These are phyloP conservation scores for Polygonum maritimum DNA, from an alignment of 148 eudicot genomes.

Conservation along the genomic window DNA sequence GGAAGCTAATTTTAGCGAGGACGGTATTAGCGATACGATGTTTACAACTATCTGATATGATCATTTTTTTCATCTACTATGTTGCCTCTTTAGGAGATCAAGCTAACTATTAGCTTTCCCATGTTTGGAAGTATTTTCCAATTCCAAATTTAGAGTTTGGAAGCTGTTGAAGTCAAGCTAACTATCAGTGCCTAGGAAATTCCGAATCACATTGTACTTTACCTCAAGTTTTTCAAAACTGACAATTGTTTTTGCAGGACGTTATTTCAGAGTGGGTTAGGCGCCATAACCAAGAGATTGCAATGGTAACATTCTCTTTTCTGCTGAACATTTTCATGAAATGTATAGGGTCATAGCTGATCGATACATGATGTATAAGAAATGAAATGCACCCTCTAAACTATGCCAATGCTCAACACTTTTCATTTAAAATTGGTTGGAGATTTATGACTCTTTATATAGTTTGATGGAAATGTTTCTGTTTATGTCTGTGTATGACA, in stretches of 20 bases:
- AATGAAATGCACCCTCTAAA: background rate
- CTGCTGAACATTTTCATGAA: background rate
- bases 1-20: too few relatives aligned
- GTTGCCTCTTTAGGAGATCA: too few relatives aligned
- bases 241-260: conserved; percentile 23
- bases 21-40: conserved; percentile 5
- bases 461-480: background rate
- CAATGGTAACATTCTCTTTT: background rate
- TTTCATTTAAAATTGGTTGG: background rate
- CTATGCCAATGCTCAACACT: background rate
- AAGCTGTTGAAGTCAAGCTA: background rate
- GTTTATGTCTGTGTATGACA: background rate
- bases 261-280: too few relatives aligned
- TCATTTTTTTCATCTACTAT: background rate
- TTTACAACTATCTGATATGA: background rate
- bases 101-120: too few relatives aligned
- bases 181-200: background rate
- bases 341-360: too few relatives aligned
- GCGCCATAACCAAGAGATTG: too few relatives aligned
- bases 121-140: background rate
- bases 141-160: background rate
- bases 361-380: background rate
- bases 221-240: background rate
- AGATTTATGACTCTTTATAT: background rate
- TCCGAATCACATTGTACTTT: background rate